Base-by-base conservation (phyloP, 306 rosid species). In the Dalbergia cultrata region DNA sequence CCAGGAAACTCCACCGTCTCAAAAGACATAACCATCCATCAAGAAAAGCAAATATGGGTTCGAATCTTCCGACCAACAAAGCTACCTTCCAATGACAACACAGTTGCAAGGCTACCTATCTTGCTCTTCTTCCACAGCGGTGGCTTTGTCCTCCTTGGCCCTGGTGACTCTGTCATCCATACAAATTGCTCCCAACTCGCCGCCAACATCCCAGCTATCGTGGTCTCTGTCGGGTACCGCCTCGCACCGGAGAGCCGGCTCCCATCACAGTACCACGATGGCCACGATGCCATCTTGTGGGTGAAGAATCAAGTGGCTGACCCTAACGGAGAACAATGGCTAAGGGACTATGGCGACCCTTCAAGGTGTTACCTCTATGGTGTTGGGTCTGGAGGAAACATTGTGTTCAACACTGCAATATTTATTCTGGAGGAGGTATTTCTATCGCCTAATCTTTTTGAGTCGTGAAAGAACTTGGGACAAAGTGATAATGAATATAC, bases 361-460 rank as follows among this genome's bases (percentile, higher is more conserved):
- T 85, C 94, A 0, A 81, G 95, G 75, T 87, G 91, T 33, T 93
- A 85, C 65, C 72, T 93, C 0, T 88, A 83, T 63, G 96, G 94
- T 0, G 53, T 75, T 50, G 95, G 87, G 0, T 79, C 81, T 26
- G 95, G 97, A 4, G 93, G 86, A 0, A 92, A 92, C 31, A 89
- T 93, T 21, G 90, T 64, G 1, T 90, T 93, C 70, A 83, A 72
- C 13, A 17, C 63, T 0, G 85, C 87, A 0, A 9, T 90, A 7
- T 58, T 65, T 13, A 43, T 49, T 4, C n/a, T 1, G 0, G 68
- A 78, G 0, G 0, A 13, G 60, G 60, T 54, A 54, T 54, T 54
- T 13, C 22, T 54, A 54, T n/a, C 9, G 3, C 7, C 4, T 54
- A 13, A 1, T 5, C 14, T 54, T 13, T 17, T 54, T n/a, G 19